These are phyloP conservation scores for Monotropa hypopitys DNA, from an alignment of 179 eudicot species.

Conservation along the genomic window DNA sequence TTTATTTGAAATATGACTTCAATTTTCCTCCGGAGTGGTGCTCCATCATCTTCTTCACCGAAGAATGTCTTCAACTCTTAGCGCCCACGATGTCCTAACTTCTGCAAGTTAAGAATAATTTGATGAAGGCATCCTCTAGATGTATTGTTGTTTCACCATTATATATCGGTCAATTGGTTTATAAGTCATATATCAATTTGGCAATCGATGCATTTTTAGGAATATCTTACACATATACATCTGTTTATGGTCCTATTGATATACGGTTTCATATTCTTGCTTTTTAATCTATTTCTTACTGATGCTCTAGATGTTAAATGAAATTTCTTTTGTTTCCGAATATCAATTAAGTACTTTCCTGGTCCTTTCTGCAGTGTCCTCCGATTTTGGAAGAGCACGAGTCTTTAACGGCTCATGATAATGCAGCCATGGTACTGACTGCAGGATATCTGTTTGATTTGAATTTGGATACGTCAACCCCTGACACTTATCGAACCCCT, in stretches of 20 bases:
- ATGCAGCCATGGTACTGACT: conserved; percentile 38
- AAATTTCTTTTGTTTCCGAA: neutral
- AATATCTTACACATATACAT: neutral
- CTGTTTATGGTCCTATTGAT: neutral
- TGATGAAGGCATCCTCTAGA: neutral
- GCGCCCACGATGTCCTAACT: neutral
- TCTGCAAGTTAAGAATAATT: neutral
- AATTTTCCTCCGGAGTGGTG: too few relatives aligned
- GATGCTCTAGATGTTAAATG: too few relatives aligned
- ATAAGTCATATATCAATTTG: neutral
- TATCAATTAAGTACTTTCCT: neutral
- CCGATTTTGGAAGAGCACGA: conserved; percentile 54
- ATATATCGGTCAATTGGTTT: neutral
- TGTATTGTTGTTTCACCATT: neutral
- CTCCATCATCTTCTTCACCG: neutral
- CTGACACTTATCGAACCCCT: conserved; percentile 70
- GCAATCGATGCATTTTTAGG: neutral
- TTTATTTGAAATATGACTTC: too few relatives aligned
- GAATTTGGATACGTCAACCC: conserved; percentile 65
- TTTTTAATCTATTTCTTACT: too few relatives aligned
- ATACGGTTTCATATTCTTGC: neutral
- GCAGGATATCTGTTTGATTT: conserved; percentile 47
- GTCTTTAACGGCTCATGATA: conserved; percentile 38
- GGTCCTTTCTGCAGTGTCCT: conserved; percentile 47
- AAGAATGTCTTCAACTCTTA: neutral